Evolutionary conservation across 2,329 filamentous ascomycete genomes (phyloP).

Genomic region (Exophiala sp.): DNA sequence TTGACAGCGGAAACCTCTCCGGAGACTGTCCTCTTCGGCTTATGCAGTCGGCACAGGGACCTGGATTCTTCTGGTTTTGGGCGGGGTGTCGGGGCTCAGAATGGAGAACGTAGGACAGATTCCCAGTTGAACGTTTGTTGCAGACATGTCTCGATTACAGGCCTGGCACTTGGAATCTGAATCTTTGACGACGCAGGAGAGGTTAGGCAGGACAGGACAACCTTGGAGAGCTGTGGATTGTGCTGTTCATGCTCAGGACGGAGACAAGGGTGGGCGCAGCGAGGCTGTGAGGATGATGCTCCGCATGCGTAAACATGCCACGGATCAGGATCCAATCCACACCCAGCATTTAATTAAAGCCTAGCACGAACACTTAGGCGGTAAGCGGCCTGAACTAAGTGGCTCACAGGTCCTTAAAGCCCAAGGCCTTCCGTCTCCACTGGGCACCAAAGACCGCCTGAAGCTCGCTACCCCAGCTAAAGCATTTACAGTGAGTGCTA

Average conservation of each 20-base stretch:
- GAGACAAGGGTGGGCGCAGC: not conserved
- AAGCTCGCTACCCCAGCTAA: too few relatives aligned
- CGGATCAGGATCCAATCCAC: too few relatives aligned
- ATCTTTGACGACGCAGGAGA: not conserved
- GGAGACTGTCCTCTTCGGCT: constrained; percentile 8
- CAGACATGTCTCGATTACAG: constrained; percentile 16
- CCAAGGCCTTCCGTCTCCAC: too few relatives aligned
- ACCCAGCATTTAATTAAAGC: too few relatives aligned
- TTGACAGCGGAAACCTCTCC: not conserved
- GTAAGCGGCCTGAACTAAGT: too few relatives aligned
- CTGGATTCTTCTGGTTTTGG: constrained; percentile 2
- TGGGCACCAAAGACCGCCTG: too few relatives aligned
- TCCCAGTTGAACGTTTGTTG: constrained; percentile 10
- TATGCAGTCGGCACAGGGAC: constrained; percentile 9
- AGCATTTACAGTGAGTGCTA: too few relatives aligned
- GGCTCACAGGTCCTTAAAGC: too few relatives aligned
- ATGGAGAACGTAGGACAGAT: constrained; percentile 18
- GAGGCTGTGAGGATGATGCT: not conserved
- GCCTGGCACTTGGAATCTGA: not conserved
- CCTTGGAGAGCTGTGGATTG: not conserved
- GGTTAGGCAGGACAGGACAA: too few relatives aligned
- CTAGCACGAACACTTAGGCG: too few relatives aligned
- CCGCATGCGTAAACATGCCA: not conserved
- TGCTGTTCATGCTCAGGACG: not conserved
- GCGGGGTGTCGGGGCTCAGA: constrained; percentile 9